These are phyloP conservation scores for Debaryomycetaceae sp. DNA, from an alignment of 1,139 yeast species.

Conservation along the genomic window DNA sequence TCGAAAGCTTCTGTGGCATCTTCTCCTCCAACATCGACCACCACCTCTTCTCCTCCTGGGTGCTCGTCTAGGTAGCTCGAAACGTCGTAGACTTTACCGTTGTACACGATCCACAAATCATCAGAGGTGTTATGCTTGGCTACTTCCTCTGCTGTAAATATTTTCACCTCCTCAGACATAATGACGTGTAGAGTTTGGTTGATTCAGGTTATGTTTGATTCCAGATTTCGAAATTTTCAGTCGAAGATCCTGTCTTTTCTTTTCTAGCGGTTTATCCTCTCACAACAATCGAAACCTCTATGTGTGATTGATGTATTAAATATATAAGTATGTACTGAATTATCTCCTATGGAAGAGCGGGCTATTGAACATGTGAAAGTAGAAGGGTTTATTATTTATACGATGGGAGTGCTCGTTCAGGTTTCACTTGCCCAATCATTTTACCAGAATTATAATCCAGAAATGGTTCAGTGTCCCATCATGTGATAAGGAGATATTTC, in stretches of 20 bases:
- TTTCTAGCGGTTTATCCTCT: neutral
- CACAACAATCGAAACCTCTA: neutral
- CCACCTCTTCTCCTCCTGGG: slow-evolving; percentile 96
- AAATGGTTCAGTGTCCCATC: neutral
- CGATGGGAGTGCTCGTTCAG: neutral
- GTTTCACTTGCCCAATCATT: neutral
- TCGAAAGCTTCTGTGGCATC: slow-evolving; percentile 95
- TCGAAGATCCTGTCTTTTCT: neutral
- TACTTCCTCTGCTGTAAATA: slow-evolving; percentile 57
- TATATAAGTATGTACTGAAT: neutral
- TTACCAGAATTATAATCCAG: neutral
- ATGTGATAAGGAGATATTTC: neutral
- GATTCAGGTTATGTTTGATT: too few species aligned
- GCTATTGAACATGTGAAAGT: neutral
- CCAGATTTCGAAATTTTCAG: too few species aligned
- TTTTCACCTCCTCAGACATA: slow-evolving; percentile 22
- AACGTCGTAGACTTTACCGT: slow-evolving; percentile 88
- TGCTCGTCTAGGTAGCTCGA: slow-evolving; percentile 88
- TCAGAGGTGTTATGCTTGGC: slow-evolving; percentile 71
- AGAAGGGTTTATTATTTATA: neutral
- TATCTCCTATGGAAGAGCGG: neutral
- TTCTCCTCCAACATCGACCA: slow-evolving; percentile 83
- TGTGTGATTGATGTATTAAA: neutral
- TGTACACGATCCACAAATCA: slow-evolving; percentile 87
- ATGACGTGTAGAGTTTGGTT: neutral